phyloP scores from a whole-genome alignment of 1,284 basidiomycete species.

The Golubevia sp. region DNA sequence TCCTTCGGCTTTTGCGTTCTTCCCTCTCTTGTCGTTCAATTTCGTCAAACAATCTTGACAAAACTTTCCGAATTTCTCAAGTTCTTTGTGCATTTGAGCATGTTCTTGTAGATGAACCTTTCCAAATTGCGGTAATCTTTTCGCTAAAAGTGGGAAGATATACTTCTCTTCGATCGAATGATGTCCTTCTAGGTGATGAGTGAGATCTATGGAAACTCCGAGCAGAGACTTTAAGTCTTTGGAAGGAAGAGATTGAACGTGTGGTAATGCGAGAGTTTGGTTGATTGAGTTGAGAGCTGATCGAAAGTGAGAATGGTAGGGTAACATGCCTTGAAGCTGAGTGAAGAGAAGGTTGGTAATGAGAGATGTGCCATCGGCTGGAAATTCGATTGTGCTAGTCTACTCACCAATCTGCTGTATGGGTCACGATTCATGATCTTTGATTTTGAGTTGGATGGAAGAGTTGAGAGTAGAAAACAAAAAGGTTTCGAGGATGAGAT shows the following conservation, averaged over 20 bases:
- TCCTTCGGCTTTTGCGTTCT: conserved; percentile 1
- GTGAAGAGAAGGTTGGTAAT: conserved; percentile 28
- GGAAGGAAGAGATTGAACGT: conserved; percentile 10
- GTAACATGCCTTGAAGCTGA: conserved; percentile 33
- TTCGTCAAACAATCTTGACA: neutral
- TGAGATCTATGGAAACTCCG: conserved; percentile 12
- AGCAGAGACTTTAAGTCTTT: conserved; percentile 11
- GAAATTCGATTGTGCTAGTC: no score
- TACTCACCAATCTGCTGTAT: no score
- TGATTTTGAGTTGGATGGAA: no score
- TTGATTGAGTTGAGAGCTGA: conserved; percentile 17
- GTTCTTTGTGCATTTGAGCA: conserved; percentile 23
- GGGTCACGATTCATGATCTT: no score
- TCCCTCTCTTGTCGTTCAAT: neutral
- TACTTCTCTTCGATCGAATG: conserved; percentile 46
- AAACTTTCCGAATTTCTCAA: conserved; percentile 13
- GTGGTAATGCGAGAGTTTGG: conserved; percentile 10
- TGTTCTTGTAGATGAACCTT: conserved; percentile 31
- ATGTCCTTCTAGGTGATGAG: conserved; percentile 33
- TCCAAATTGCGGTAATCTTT: conserved; percentile 37
- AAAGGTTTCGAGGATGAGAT: no score
- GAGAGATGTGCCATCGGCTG: no score
- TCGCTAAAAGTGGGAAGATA: conserved; percentile 45
- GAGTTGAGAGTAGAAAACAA: no score
- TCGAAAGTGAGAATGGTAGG: conserved; percentile 37